A percentile compares a stretch with the other conserved stretches of the same genome.
Evolutionary conservation across 169 alveolate species (phyloP).

Genomic region (Toxoplasma gondii): DNA sequence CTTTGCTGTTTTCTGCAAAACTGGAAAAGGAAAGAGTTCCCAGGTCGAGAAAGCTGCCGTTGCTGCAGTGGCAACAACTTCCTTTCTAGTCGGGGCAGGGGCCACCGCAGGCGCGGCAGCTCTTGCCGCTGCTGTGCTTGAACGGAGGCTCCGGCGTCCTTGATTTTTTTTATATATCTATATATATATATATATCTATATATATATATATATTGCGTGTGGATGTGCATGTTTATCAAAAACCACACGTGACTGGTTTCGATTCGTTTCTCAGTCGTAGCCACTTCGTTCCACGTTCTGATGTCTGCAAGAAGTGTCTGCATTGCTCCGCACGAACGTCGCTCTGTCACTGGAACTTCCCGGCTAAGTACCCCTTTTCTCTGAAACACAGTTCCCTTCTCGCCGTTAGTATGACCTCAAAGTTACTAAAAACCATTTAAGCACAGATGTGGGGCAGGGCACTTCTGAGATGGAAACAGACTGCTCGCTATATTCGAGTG

Average conservation of each 20-base stretch:
- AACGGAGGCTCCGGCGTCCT: not conserved
- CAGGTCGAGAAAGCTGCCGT: conserved; percentile 38
- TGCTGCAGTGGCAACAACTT: conserved; percentile 22
- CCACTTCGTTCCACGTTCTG: no score
- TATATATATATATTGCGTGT: not conserved
- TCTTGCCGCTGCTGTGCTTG: conserved; percentile 4
- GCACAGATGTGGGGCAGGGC: no score
- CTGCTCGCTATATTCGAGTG: no score
- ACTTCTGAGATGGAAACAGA: no score
- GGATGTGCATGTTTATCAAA: not conserved
- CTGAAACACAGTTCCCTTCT: no score
- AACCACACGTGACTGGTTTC: no score
- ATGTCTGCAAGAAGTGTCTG: no score
- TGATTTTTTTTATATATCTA: not conserved
- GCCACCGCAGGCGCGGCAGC: conserved; percentile 36
- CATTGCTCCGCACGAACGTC: no score
- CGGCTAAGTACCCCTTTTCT: no score
- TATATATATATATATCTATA: not conserved
- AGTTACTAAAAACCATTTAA: no score
- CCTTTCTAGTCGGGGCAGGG: conserved; percentile 17
- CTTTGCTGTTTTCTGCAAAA: conserved; percentile 40
- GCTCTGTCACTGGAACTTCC: no score
- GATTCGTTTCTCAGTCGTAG: no score
- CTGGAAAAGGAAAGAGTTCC: not conserved
- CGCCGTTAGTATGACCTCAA: not conserved